These are phyloP conservation scores for Quercus parvula DNA, from an alignment of 306 rosid species.

Conservation along the genomic window DNA sequence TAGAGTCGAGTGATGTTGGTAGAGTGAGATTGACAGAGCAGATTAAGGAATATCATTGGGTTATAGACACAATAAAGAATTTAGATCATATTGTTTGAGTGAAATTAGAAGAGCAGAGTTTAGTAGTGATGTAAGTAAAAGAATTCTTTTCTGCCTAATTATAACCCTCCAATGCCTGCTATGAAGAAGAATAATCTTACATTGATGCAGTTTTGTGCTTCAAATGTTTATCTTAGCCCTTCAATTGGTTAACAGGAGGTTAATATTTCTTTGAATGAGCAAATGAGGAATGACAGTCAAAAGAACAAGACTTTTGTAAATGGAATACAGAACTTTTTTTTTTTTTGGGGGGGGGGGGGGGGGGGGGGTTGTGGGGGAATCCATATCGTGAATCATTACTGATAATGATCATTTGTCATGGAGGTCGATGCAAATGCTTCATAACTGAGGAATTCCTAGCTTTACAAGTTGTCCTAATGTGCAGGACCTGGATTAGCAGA, in stretches of 20 bases:
- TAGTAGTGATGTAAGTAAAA: not conserved
- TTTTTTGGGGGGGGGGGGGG: too few relatives aligned
- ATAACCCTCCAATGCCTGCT: not conserved
- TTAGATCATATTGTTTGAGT: not conserved
- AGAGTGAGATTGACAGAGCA: not conserved
- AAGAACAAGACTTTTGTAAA: not conserved
- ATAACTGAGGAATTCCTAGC: not conserved
- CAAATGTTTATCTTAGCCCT: not conserved
- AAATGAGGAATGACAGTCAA: not conserved
- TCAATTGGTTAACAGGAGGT: not conserved
- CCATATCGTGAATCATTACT: not conserved
- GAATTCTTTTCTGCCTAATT: not conserved
- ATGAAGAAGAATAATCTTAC: not conserved
- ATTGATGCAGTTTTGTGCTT: not conserved
- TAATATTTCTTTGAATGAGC: not conserved
- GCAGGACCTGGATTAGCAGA: slow-evolving; percentile 7
- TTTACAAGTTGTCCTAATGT: slow-evolving; percentile 11
- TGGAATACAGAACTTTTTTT: not conserved
- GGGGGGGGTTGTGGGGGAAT: not conserved
- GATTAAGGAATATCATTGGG: not conserved
- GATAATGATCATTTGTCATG: not conserved
- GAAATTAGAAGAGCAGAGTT: not conserved
- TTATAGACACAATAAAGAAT: not conserved
- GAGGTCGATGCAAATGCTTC: not conserved
- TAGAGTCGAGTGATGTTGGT: not conserved